Evolutionary conservation across 2,329 filamentous ascomycete species (phyloP).

Genomic region (Rasamsonia emersonii): DNA sequence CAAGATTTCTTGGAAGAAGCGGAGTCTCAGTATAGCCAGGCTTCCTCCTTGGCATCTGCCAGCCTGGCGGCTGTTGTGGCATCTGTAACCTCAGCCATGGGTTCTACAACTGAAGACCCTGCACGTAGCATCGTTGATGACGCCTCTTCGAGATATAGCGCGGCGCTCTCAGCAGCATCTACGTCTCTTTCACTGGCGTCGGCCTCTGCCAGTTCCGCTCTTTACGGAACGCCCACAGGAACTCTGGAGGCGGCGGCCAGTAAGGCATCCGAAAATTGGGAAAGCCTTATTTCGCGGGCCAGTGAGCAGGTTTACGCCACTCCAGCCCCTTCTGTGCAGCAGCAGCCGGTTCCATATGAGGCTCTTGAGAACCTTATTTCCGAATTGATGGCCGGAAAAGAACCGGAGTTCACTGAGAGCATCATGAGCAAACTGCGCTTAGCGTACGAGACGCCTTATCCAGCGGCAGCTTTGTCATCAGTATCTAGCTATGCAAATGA

Average conservation of each 20-base stretch:
- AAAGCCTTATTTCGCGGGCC: constrained; percentile 53
- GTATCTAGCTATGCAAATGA: constrained; percentile 47
- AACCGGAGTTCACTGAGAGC: constrained; percentile 73
- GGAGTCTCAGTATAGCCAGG: constrained; percentile 27
- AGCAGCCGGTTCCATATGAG: constrained; percentile 57
- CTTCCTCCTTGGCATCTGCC: constrained; percentile 30
- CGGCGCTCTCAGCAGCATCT: constrained; percentile 37
- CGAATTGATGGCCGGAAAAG: constrained; percentile 67
- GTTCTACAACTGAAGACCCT: constrained; percentile 24
- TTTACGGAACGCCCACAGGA: constrained; percentile 39
- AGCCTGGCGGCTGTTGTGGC: constrained; percentile 31
- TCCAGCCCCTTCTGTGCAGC: constrained; percentile 53
- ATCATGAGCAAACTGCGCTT: constrained; percentile 63
- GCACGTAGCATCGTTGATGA: constrained; percentile 32
- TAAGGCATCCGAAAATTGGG: constrained; percentile 55
- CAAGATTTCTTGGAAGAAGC: constrained; percentile 27
- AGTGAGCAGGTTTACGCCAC: constrained; percentile 63
- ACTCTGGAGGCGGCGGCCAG: constrained; percentile 41
- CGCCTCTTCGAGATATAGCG: constrained; percentile 38
- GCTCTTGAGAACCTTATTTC: constrained; percentile 64
- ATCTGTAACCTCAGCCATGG: constrained; percentile 32
- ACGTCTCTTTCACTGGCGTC: constrained; percentile 31
- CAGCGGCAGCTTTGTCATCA: constrained; percentile 31
- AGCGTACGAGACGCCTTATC: constrained; percentile 58
- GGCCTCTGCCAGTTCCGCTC: constrained; percentile 32